phyloP scores from a whole-genome alignment of 768 basidiomycete species.

The Terana coerulea region DNA sequence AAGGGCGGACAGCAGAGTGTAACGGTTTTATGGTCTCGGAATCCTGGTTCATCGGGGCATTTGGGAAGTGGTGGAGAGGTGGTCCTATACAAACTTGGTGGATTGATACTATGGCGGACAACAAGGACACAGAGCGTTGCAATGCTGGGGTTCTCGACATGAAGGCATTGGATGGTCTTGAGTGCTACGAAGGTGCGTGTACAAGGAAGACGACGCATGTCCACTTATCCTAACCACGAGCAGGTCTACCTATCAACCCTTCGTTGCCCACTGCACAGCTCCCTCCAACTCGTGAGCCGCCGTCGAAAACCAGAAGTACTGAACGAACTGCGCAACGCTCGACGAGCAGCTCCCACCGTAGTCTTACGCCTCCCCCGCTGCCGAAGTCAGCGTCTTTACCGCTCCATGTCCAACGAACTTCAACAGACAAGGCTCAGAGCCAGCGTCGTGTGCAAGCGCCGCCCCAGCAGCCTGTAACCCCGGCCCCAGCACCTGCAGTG shows the following conservation, averaged over 20 bases:
- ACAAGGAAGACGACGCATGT: no score
- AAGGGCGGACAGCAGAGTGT: conserved; percentile 15
- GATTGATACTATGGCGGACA: conserved; percentile 58
- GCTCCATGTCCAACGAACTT: conserved; percentile 55
- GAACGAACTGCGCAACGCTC: conserved; percentile 20
- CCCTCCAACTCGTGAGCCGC: conserved; percentile 36
- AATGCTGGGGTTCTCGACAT: conserved; percentile 75
- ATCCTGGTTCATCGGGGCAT: conserved; percentile 88
- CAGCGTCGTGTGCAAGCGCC: conserved; percentile 15
- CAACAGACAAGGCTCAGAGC: conserved; percentile 16
- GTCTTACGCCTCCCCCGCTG: conserved; percentile 76
- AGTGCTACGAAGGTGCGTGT: conserved; percentile 64
- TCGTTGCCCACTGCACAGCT: conserved; percentile 1
- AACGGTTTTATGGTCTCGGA: conserved; percentile 59
- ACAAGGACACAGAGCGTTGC: conserved; percentile 70
- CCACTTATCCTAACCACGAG: conserved; percentile 15
- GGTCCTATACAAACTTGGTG: conserved; percentile 81
- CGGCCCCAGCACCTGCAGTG: conserved; percentile 14
- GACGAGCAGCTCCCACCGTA: conserved; percentile 57
- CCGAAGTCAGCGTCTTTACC: conserved; percentile 81
- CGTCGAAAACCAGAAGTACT: conserved; percentile 41
- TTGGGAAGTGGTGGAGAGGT: conserved; percentile 89
- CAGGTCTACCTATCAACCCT: conserved; percentile 19
- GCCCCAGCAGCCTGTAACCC: conserved; percentile 14
- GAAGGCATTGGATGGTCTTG: conserved; percentile 68